Conservation (phyloP, 495 filamentous ascomycete species). For the Neurospora sp. region DNA sequence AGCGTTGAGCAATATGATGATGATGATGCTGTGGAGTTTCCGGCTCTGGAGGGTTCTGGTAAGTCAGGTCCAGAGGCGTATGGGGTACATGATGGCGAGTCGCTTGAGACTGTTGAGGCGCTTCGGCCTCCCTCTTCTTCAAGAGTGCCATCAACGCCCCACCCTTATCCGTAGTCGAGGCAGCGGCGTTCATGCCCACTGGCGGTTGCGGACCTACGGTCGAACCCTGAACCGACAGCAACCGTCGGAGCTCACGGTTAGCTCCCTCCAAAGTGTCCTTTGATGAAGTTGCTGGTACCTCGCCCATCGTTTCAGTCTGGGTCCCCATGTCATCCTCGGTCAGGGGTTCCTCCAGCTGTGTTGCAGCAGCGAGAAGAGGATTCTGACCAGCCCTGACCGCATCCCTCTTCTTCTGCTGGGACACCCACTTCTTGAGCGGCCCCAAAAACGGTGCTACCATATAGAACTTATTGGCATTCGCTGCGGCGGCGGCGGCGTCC, state of each 20-base stretch:
- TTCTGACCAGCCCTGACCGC: conserved; percentile 24
- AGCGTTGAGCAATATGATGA: conserved; percentile 29
- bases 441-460: conserved; percentile 93
- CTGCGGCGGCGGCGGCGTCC: conserved; percentile 37
- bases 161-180: conserved; percentile 20
- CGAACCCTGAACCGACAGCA: conserved; percentile 51
- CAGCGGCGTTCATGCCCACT: conserved; percentile 8
- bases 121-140: conserved; percentile 14
- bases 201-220: conserved; percentile 31
- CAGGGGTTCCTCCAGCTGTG: conserved; percentile 24
- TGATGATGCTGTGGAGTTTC: conserved; percentile 23
- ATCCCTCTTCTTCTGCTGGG: conserved; percentile 65
- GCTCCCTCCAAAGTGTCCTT: conserved; percentile 43
- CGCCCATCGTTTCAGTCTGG: conserved; percentile 15
- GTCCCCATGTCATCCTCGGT: conserved; percentile 33
- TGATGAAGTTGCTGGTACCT: conserved; percentile 11
- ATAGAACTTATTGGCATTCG: conserved; percentile 81
- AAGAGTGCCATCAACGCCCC: conserved; percentile 25
- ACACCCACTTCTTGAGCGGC: conserved; percentile 83
- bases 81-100: conserved; percentile 16
- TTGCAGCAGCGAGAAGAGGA: conserved; percentile 19
- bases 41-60: conserved; percentile 22
- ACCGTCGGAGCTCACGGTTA: conserved; percentile 51
- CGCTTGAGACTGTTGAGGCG: conserved; percentile 11
- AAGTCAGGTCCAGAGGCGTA: conserved; percentile 35